Evolutionary conservation across 2,329 filamentous ascomycete genomes (phyloP), one percentile per base, ranked within the genome.

Genomic region (Diaporthe humulicola): DNA sequence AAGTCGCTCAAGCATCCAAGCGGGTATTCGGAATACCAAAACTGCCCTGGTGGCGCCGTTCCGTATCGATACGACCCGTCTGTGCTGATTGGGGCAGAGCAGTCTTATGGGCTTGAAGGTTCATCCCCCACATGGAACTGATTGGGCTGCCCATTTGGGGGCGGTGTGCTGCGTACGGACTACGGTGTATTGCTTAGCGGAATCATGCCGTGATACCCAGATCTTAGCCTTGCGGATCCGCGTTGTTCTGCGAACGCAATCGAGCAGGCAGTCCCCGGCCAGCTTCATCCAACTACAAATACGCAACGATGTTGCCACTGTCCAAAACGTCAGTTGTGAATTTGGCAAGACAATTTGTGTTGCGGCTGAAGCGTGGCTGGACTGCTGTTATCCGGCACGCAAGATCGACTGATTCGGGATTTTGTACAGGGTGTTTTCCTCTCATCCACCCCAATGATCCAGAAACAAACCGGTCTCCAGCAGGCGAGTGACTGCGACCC

Each of bases 391-490:
- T 56, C 15, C 28, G 19, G 28, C 36, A 60, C 22, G 10, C 25
- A n/a, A n/a, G n/a, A n/a, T 45, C 25, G 19, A 64, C 1, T n/a
- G 28, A 12, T 9, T 50, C 4, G 10, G 22, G 2, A 9, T n/a
- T 2, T 8, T 4, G 3, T 48, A 19, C 17, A 3, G 4, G 3
- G 1, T 30, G 10, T 8, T 2, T 4, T 14, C 28, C 3, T 3
- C 60, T 22, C 40, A 33, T 50, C 40, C 10, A 66, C 17, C 10
- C 12, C 8, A 25, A 14, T 14, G 6, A 12, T 10, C 33, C 8
- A 17, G 25, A 14, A 48, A 4, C 4, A 7, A 17, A 22, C 7
- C 28, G 14, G 12, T 66, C 19, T 66, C 6, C 15, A 42, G 19
- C 7, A 15, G 22, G 12, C 38, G 9, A 9, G 28, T 10, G 28